phyloP scores from a whole-genome alignment of 148 eudicot species.

The Heliosperma pusillum region DNA sequence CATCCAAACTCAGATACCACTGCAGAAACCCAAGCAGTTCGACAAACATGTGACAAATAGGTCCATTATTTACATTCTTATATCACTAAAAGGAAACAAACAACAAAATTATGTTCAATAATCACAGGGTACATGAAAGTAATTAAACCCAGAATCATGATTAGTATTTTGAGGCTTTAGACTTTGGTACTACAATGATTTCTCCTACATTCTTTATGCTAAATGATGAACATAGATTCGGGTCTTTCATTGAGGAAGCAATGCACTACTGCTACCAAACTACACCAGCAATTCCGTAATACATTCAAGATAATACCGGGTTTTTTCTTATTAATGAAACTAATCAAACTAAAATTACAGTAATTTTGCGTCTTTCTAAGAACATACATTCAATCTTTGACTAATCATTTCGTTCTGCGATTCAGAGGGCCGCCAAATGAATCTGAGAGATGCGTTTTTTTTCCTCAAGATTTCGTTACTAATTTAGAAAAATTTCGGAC shows the following conservation, averaged over 20 bases:
- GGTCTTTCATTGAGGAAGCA: too few species aligned
- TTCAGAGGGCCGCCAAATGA: background rate
- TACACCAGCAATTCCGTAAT: too few species aligned
- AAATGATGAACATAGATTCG: background rate
- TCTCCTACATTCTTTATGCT: background rate
- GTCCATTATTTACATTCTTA: background rate
- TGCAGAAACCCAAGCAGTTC: constrained; percentile 19
- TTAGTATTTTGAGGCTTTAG: background rate
- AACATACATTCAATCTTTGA: constrained; percentile 13
- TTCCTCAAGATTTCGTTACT: too few species aligned
- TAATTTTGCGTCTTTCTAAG: background rate
- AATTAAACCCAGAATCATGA: background rate
- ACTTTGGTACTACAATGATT: background rate
- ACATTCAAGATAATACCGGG: too few species aligned
- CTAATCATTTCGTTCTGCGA: background rate
- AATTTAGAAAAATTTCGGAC: too few species aligned
- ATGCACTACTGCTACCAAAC: too few species aligned
- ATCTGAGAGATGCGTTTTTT: too few species aligned
- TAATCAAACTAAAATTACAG: background rate
- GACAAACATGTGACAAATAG: constrained; percentile 3
- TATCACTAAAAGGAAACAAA: background rate
- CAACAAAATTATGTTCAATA: background rate
- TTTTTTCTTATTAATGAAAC: background rate
- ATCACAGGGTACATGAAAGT: background rate
- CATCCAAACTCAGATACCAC: constrained; percentile 11